Evolutionary conservation across 2,329 filamentous ascomycete genomes (phyloP), one percentile per base, ranked within the genome.

Genomic region (Fusarium solani-melongenae): DNA sequence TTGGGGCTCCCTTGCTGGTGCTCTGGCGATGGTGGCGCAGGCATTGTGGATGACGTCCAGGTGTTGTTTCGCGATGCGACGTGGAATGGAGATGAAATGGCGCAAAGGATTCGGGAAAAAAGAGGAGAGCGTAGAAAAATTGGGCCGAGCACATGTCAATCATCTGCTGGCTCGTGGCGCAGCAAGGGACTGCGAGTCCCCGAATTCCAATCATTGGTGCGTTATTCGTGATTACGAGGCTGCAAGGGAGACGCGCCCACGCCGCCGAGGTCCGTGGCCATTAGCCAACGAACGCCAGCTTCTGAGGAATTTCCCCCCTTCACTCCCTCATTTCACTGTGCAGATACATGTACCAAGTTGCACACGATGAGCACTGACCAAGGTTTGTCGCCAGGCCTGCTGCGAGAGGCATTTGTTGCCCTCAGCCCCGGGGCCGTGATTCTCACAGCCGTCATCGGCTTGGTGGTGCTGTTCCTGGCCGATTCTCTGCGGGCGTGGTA

Each of bases 401-500:
- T 62, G 33, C 56, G 34, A 1, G 63, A 61, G 17, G 24, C 44
- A 39, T 22, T 63, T n/a, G 3, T 22, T 20, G n/a, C 27, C n/a
- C 49, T 70, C 12, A 24, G 6, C 0, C 34, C 56, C 7, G 24
- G n/a, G 4, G 17, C 24, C 11, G 14, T 57, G 9, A n/a, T 70
- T 10, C 15, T 22, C 1, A 67, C 62, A 1, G 17, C 15, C 7
- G n/a, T 11, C 7, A 10, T 59, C 14, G 49, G 62, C 5, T 20
- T 64, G 8, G 20, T 51, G 15, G 7, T 70, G 6, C 11, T 72
- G 27, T 67, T 74, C n/a, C 7, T 77, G 2, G 62, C 61, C 1
- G 62, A 77, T 15, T 51, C 72, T 0, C 36, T 74, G 24, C 70
- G 68, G 5, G 15, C 55, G 1, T 82, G 81, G 80, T 74, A 78